phyloP scores from a whole-genome alignment of 2,329 filamentous ascomycete genomes.

The Penicillium sclerotigenum region DNA sequence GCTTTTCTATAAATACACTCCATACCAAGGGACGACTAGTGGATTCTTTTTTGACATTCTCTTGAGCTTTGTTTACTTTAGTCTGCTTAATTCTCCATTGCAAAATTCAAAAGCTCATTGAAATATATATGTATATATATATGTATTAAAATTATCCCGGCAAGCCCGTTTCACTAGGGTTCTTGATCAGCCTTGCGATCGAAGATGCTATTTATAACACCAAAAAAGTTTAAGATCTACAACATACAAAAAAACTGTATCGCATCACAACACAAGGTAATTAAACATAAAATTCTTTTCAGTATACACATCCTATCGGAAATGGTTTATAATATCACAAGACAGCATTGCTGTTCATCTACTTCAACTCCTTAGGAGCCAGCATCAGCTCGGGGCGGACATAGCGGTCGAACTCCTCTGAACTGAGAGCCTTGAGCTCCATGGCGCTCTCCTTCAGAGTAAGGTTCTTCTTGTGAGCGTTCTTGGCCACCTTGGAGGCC shows the following conservation, averaged over 20 bases:
- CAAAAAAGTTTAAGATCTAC: not conserved
- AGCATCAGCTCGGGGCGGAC: slow-evolving; percentile 96
- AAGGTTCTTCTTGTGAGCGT: slow-evolving; percentile 96
- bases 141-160: not conserved
- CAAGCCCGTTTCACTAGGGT: not conserved
- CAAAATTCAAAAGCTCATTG: not conserved
- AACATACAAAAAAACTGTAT: not conserved
- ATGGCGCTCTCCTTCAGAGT: slow-evolving; percentile 92
- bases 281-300: slow-evolving; percentile 16
- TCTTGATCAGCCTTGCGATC: not conserved
- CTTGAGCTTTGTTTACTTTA: not conserved
- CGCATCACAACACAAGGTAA: not conserved
- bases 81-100: not conserved
- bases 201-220: slow-evolving; percentile 13
- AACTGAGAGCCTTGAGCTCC: slow-evolving; percentile 83
- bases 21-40: slow-evolving; percentile 5
- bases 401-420: slow-evolving; percentile 83
- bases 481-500: slow-evolving; percentile 96
- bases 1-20: slow-evolving; percentile 17
- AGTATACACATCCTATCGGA: slow-evolving; percentile 23
- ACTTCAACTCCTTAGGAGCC: slow-evolving; percentile 69
- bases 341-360: slow-evolving; percentile 20
- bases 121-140: not conserved
- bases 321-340: slow-evolving; percentile 20
- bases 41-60: slow-evolving; percentile 1